phyloP scores from a whole-genome alignment of 345 rosid species.

The Gossypium thurberi region DNA sequence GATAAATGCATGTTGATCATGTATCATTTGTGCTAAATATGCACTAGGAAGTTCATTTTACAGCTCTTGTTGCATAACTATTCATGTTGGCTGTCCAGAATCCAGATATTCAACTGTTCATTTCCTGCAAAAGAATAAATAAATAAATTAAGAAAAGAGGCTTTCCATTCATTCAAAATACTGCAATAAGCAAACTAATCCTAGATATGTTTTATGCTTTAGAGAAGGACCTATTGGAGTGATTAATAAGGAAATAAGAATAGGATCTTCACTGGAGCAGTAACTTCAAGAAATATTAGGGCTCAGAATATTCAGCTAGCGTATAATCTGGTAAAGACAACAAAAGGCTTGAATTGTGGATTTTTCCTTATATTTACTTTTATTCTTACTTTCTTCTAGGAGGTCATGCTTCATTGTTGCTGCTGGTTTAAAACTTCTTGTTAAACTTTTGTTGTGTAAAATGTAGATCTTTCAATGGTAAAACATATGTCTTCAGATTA shows the following conservation, averaged over 20 bases:
- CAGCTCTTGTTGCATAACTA: not conserved
- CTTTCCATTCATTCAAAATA: not conserved
- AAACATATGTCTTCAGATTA: not conserved
- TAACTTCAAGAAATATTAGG: not conserved
- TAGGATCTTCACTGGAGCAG: not conserved
- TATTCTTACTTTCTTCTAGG: not conserved
- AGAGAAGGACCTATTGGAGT: not conserved
- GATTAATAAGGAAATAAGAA: not conserved
- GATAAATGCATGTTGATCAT: not conserved
- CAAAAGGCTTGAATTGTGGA: not conserved
- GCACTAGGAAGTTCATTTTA: not conserved
- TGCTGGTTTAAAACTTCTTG: not conserved
- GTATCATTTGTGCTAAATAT: not conserved
- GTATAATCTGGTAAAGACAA: not conserved
- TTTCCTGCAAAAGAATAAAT: not conserved
- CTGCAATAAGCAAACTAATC: not conserved
- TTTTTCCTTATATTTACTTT: not conserved
- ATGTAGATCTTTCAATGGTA: not conserved
- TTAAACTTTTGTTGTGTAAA: not conserved
- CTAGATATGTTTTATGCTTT: not conserved
- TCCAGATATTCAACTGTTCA: not conserved
- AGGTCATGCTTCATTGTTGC: not conserved
- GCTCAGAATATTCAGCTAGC: not conserved
- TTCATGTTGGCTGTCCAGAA: not conserved
- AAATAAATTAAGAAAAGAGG: not conserved